A percentile compares a stretch with the other conserved stretches of the same genome.
Conservation (phyloP, 306 rosid species). For the Pyrus bretschneideri region DNA sequence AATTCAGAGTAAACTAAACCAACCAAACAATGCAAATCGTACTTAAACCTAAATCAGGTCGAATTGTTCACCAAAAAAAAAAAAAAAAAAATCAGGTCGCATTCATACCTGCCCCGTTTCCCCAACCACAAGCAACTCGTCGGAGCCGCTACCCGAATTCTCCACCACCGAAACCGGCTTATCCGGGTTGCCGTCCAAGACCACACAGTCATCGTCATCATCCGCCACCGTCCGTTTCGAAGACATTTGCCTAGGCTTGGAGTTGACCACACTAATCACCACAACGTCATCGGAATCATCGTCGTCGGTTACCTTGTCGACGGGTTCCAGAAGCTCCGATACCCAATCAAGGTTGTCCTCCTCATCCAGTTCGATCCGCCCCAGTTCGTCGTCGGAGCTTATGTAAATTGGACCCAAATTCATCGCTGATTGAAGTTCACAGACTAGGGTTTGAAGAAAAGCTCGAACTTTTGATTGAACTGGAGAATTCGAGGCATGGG, state of each 20-base stretch:
- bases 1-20: background rate
- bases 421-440: constrained; percentile 5
- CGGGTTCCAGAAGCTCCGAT: constrained; percentile 25
- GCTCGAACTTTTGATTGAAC: background rate
- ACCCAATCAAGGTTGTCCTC: constrained; percentile 34
- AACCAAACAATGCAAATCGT: background rate
- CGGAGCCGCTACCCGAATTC: constrained; percentile 35
- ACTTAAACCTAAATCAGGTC: background rate
- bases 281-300: constrained; percentile 50
- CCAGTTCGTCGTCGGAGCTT: constrained; percentile 75
- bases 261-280: constrained; percentile 36
- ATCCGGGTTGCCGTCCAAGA: constrained; percentile 71
- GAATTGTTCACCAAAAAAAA: background rate
- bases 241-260: constrained; percentile 30
- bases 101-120: constrained; percentile 76
- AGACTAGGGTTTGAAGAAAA: constrained; percentile 16
- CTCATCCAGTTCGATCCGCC: background rate
- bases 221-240: constrained; percentile 16
- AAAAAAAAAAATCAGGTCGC: background rate
- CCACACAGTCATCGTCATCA: constrained; percentile 56
- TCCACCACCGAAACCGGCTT: constrained; percentile 25
- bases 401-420: constrained; percentile 40
- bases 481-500: background rate
- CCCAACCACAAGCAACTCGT: constrained; percentile 61
- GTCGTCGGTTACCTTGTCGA: constrained; percentile 15